Evolutionary conservation across 2,329 filamentous ascomycete species (phyloP), one percentile per base, ranked within the genome.

Genomic region (Lecanicillium sp.): DNA sequence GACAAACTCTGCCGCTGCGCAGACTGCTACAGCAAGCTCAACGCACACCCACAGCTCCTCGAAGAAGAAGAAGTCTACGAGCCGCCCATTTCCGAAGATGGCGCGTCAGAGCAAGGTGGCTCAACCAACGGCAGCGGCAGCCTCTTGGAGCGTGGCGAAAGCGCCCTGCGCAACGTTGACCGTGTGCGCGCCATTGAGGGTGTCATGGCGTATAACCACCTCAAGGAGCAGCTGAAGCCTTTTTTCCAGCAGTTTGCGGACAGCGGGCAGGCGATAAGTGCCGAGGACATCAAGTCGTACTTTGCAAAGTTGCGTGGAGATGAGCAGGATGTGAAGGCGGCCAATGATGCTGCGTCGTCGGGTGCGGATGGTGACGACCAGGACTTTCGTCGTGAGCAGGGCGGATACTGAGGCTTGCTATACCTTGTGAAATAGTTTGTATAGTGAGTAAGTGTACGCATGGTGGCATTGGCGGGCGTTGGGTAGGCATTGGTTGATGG

Each of bases 21-120:
- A 13, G 63, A 71, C n/a, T 95, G 89, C 65, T 95, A 86, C 61
- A 78, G 79, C 1, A 65, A 75, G 11, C 74, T 96, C 2, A 67
- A 76, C 39, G 63, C 68, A 0, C 80, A 94, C 55, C 77, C 79
- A 0, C 85, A 94, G 53, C 82, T 98, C 9, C 78, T 95, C 9
- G 89, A 96, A 53, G 88, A 94, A 60, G 92, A 98, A 67, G 87
- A 95, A 25, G 80, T 79, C 1, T 98, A 98, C 60, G 88, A 95
- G 52, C 92, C 90, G 0, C 88, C 90, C 2, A 67, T 95, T 5
- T 95, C 88, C 1, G 75, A 80, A 2, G 68, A 72, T 13, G 74
- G 68, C 3, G 69, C 65, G 5, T 76, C 71, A 3, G 71, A 68
- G 14, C 65, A 71, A 27, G 69, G 67, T 30, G 71, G 67, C 20